A percentile compares a stretch with the other conserved stretches of the same genome.
Conservation (phyloP, 345 rosid genomes). For the Populus pruinosa region DNA sequence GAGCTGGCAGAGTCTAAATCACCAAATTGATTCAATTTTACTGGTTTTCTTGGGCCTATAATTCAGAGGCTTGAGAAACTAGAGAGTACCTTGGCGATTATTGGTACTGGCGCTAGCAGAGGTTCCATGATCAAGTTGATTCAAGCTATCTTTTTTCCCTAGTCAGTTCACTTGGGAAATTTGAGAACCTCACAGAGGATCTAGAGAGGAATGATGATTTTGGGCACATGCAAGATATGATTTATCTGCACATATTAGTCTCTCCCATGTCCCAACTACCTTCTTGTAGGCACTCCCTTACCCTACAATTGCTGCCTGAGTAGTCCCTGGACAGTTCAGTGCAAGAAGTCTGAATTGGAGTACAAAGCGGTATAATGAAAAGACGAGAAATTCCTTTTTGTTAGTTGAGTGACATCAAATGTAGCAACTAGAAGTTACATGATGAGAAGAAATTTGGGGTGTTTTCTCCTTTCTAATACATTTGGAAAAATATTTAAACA, state of each 20-base stretch:
- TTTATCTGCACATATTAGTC: not conserved
- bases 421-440: not conserved
- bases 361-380: not conserved
- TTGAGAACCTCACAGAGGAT: not conserved
- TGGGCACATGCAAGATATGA: not conserved
- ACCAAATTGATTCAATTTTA: conserved; percentile 7
- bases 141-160: not conserved
- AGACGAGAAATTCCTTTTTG: not conserved
- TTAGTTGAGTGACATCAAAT: too few species aligned
- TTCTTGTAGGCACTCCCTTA: not conserved
- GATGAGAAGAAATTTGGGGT: not conserved
- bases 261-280: not conserved
- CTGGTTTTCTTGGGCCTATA: not conserved
- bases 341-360: not conserved
- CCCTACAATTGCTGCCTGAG: not conserved
- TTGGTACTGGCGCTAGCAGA: not conserved
- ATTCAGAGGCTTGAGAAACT: not conserved
- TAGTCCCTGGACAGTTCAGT: not conserved
- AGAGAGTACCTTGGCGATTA: not conserved
- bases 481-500: too few species aligned
- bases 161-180: not conserved
- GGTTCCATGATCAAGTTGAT: not conserved
- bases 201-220: not conserved
- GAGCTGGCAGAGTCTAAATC: conserved; percentile 24
- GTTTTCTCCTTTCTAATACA: too few species aligned